These are phyloP conservation scores for Penicillium verrucosum DNA, from an alignment of 2,329 filamentous ascomycete genomes.

Conservation along the genomic window DNA sequence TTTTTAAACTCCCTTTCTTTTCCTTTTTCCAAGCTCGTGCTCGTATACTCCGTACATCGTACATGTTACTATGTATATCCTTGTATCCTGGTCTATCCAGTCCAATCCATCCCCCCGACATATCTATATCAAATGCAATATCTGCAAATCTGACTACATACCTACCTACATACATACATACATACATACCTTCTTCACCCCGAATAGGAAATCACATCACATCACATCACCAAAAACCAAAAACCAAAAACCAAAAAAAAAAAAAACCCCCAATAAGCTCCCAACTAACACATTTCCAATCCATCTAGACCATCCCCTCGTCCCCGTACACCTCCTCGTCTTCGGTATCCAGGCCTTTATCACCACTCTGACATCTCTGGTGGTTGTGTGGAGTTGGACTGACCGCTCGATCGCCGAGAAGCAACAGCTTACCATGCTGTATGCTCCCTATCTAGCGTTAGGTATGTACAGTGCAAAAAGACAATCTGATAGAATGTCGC, in stretches of 20 bases:
- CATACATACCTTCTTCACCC: not conserved
- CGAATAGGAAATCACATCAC: not conserved
- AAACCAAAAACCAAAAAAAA: too few relatives aligned
- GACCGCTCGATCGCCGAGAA: constrained; percentile 48
- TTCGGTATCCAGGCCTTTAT: constrained; percentile 59
- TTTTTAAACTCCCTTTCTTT: not conserved
- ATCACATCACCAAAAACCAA: not conserved
- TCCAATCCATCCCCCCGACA: not conserved
- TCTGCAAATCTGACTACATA: not conserved
- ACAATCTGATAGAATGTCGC: not conserved
- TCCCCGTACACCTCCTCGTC: constrained; percentile 59
- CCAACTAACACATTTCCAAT: constrained; percentile 1
- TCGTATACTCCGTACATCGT: not conserved
- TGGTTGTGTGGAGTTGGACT: constrained; percentile 58
- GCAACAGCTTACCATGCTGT: constrained; percentile 50
- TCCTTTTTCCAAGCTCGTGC: not conserved
- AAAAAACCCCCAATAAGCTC: not conserved
- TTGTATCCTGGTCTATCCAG: not conserved
- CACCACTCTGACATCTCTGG: constrained; percentile 62
- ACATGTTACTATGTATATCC: not conserved
- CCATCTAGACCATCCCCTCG: constrained; percentile 51
- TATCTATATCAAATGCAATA: not conserved
- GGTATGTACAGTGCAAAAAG: constrained; percentile 44
- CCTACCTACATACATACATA: not conserved
- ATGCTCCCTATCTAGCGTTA: constrained; percentile 56